Conservation (phyloP, 129 eudicot species). For the Arctium minus region DNA sequence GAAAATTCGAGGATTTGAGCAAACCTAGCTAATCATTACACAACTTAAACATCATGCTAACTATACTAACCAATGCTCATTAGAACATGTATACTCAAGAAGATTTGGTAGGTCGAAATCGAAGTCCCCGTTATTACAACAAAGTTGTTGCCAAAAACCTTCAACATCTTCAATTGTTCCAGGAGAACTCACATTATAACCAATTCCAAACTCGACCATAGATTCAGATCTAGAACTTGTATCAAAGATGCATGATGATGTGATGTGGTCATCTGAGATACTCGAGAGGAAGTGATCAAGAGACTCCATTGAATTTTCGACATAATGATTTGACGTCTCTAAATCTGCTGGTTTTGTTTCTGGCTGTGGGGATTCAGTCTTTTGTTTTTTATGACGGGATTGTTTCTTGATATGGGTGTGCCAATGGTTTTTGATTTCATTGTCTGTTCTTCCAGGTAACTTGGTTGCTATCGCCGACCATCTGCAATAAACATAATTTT, state of each 20-base stretch:
- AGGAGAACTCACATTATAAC: background rate
- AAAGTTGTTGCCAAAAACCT: constrained; percentile 16
- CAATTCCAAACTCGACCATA: background rate
- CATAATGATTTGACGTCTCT: background rate
- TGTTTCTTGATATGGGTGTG: constrained; percentile 23
- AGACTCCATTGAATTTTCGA: background rate
- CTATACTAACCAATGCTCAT: background rate
- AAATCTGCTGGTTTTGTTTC: background rate
- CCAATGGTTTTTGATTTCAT: constrained; percentile 33
- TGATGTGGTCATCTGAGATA: background rate
- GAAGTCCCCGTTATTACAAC: background rate
- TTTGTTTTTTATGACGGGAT: background rate
- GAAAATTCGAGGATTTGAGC: background rate
- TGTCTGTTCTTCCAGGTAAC: constrained; percentile 37
- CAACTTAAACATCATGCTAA: background rate
- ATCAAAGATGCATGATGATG: background rate
- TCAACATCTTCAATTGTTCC: constrained; percentile 10
- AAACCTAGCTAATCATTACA: background rate
- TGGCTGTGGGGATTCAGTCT: background rate
- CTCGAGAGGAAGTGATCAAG: background rate
- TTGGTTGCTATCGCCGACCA: constrained; percentile 29
- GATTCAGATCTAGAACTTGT: background rate
- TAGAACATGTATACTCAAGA: background rate
- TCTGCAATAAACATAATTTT: background rate
- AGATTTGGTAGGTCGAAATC: background rate